Evolutionary conservation across 2,329 filamentous ascomycete genomes (phyloP).

Genomic region (Aspergillus sp.): DNA sequence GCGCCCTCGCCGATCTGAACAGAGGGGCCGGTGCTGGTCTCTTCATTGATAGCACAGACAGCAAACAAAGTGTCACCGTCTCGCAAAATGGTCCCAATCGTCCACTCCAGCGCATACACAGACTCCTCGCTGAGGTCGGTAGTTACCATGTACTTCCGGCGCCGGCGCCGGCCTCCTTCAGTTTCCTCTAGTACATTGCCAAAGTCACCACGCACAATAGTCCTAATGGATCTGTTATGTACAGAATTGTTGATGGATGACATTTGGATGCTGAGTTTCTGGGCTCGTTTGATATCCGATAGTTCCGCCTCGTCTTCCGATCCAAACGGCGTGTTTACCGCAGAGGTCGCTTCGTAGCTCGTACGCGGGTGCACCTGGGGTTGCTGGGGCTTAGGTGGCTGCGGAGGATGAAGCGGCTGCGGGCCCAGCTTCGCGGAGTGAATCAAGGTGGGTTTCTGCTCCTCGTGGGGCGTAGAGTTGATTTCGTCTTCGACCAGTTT

Average conservation of each 20-base stretch:
- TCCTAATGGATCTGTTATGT: conserved; percentile 75
- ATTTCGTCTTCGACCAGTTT: conserved; percentile 51
- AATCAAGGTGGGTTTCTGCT: conserved; percentile 7
- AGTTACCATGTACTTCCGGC: conserved; percentile 90
- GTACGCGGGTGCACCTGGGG: conserved; percentile 69
- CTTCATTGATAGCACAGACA: conserved; percentile 90
- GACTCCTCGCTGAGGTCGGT: conserved; percentile 93
- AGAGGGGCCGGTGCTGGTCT: conserved; percentile 42
- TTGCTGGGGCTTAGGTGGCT: conserved; percentile 26
- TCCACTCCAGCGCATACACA: conserved; percentile 93
- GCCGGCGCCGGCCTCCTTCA: conserved; percentile 67
- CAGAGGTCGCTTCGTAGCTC: conserved; percentile 65
- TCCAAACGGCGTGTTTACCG: conserved; percentile 57
- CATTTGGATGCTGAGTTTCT: conserved; percentile 73
- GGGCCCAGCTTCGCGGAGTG: conserved; percentile 35
- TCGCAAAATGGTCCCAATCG: conserved; percentile 85
- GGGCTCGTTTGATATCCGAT: conserved; percentile 78
- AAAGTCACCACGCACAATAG: conserved; percentile 86
- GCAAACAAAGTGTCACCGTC: conserved; percentile 92
- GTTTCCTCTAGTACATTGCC: conserved; percentile 63
- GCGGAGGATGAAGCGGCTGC: background rate
- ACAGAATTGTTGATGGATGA: conserved; percentile 69
- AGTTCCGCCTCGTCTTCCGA: conserved; percentile 83
- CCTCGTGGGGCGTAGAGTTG: conserved; percentile 49
- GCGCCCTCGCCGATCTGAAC: conserved; percentile 63